Percentiles rank a stretch among this genome's conserved stretches.
Evolutionary conservation across 495 filamentous ascomycete species (phyloP).

Genomic region (Neurospora sp.): DNA sequence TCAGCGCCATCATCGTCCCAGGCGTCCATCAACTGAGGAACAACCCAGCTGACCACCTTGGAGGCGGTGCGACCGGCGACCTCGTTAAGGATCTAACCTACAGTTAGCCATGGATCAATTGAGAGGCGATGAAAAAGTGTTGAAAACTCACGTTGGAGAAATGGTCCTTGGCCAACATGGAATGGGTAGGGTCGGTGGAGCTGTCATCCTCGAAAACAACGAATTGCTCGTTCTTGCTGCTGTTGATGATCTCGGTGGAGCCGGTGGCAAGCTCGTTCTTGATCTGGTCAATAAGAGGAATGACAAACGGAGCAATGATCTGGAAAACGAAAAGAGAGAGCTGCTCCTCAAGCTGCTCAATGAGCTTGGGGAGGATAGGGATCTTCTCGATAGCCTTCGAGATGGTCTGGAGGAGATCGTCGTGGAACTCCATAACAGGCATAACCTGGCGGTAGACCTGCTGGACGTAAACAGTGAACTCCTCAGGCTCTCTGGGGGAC

Average conservation of each 20-base stretch:
- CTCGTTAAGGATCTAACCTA: conserved; percentile 62
- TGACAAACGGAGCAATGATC: conserved; percentile 71
- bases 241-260: conserved; percentile 75
- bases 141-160: conserved; percentile 54
- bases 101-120: conserved; percentile 15
- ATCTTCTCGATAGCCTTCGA: conserved; percentile 68
- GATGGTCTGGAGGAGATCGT: conserved; percentile 71
- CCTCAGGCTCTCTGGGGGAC: conserved; percentile 64
- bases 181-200: conserved; percentile 75
- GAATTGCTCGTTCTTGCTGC: conserved; percentile 66
- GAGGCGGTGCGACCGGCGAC: conserved; percentile 75
- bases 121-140: not conserved
- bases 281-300: conserved; percentile 76
- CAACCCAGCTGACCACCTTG: conserved; percentile 65
- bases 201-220: conserved; percentile 74
- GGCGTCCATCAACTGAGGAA: conserved; percentile 74
- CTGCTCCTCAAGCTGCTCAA: conserved; percentile 70
- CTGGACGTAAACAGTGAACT: conserved; percentile 56
- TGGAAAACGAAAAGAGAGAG: conserved; percentile 80
- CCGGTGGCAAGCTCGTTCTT: conserved; percentile 76
- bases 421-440: conserved; percentile 80
- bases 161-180: conserved; percentile 94
- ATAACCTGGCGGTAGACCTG: conserved; percentile 65
- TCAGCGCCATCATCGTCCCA: conserved; percentile 72
- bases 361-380: conserved; percentile 64